Base-by-base conservation (phyloP, 2,329 filamentous ascomycete species). In the Colletotrichum horii region DNA sequence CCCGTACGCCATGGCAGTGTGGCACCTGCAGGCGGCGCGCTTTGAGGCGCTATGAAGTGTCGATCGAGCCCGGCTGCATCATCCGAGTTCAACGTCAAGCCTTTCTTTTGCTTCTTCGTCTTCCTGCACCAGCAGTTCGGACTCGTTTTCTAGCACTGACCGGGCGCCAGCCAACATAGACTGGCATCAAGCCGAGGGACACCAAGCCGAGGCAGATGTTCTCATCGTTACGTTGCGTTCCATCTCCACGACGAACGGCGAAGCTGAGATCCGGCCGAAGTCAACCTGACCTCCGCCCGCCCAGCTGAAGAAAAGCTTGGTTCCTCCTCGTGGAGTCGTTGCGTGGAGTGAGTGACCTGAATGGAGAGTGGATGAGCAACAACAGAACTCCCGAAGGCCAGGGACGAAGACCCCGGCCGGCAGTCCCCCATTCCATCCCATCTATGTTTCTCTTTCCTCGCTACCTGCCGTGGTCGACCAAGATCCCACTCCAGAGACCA, bases 41-140 rank as follows among this genome's bases (percentile, higher is more conserved):
- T 70, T 65, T 71, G 71, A 66, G 72, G 61, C 61, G 72, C 68
- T 72, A 62, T 72, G 72, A 67, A 71, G 61, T 38, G 36, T 71
- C 52, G 36, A 61, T 75, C 62, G 6, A 61, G 68, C 38, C 36
- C 68, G 70, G 70, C 56, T 68, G 62, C 56, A 48, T 73, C 70
- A 75, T 68, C 73, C 70, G 64, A 75, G 38, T 36, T 60, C 43
- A 67, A 73, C 73, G 52, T 68, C 64, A 61, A 19, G 32, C 34
- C 19, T 64, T 56, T 52, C 43, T 52, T 2, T 8, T 52, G 43
- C 36, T 60, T 48, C 32, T 68, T 56, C 56, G 34, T 75, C 38
- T 36, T 19, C 58, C 32, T 62, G 43, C 43, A 52, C 14, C 43
- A 52, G 43, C 61, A 43, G 22, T 36, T 65, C 58, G 61, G 60